Percentiles rank a stretch among this genome's conserved stretches.
phyloP scores from a whole-genome alignment of 768 basidiomycete species.

The Suillus plorans region DNA sequence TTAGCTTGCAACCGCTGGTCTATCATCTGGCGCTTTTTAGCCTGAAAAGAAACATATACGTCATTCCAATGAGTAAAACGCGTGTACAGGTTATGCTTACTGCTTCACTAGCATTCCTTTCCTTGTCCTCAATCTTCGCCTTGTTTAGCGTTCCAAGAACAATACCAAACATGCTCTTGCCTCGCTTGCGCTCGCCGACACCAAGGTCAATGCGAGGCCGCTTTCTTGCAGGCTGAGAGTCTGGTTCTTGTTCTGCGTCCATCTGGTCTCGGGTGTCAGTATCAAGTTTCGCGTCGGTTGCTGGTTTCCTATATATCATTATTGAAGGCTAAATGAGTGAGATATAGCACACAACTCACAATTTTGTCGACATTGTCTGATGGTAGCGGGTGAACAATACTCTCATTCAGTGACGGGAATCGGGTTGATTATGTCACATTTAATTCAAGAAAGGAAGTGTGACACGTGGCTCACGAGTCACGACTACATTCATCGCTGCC shows the following conservation, averaged over 20 bases:
- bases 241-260: constrained; percentile 35
- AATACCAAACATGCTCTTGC: constrained; percentile 86
- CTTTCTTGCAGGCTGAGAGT: constrained; percentile 56
- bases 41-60: constrained; percentile 41
- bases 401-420: not conserved
- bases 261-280: constrained; percentile 35
- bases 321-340: not conserved
- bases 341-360: not conserved
- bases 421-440: not conserved
- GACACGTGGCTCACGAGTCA: not conserved
- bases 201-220: constrained; percentile 74
- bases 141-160: constrained; percentile 82
- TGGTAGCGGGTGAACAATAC: not conserved
- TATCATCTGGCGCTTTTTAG: constrained; percentile 79
- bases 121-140: constrained; percentile 85
- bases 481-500: not conserved
- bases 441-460: constrained; percentile 1
- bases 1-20: constrained; percentile 86
- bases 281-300: constrained; percentile 9
- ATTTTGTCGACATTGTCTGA: constrained; percentile 1
- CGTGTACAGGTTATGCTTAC: constrained; percentile 38
- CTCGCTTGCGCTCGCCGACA: constrained; percentile 73
- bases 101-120: constrained; percentile 82
- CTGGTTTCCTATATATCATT: constrained; percentile 11
- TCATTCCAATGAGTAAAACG: not conserved